phyloP scores from a whole-genome alignment of 495 filamentous ascomycete genomes.

The Xylaria grammica region DNA sequence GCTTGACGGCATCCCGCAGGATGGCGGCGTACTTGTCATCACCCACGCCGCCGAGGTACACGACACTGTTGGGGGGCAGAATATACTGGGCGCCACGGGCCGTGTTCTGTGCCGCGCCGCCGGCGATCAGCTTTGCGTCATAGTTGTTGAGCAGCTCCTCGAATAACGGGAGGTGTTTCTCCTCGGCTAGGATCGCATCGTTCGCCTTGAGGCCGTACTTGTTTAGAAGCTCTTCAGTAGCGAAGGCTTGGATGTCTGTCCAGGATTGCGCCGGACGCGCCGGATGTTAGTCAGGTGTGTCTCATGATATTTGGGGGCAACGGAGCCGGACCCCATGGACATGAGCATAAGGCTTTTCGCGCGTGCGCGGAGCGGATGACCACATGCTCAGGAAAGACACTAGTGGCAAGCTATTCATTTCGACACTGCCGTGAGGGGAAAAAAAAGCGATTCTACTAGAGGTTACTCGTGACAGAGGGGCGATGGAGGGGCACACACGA shows the following conservation, averaged over 20 bases:
- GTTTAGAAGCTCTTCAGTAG: slow-evolving; percentile 77
- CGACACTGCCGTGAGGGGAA: background rate
- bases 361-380: too few relatives aligned
- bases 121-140: slow-evolving; percentile 91
- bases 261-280: background rate
- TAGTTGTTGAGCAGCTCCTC: slow-evolving; percentile 88
- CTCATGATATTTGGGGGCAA: background rate
- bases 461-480: background rate
- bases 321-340: background rate
- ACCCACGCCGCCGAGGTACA: slow-evolving; percentile 93
- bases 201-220: slow-evolving; percentile 94
- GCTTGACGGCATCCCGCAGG: slow-evolving; percentile 75
- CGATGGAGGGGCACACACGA: slow-evolving; percentile 1
- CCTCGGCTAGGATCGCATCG: slow-evolving; percentile 95
- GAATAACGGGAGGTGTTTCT: slow-evolving; percentile 85
- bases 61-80: slow-evolving; percentile 80
- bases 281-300: slow-evolving; percentile 9
- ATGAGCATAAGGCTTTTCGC: background rate
- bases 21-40: slow-evolving; percentile 88
- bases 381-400: too few relatives aligned
- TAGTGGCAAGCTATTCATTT: too few relatives aligned
- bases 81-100: slow-evolving; percentile 97
- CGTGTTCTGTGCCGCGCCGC: slow-evolving; percentile 97
- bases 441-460: background rate
- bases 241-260: slow-evolving; percentile 89